These are phyloP conservation scores for Glebionis coronaria DNA, from an alignment of 129 eudicot species.

Conservation along the genomic window DNA sequence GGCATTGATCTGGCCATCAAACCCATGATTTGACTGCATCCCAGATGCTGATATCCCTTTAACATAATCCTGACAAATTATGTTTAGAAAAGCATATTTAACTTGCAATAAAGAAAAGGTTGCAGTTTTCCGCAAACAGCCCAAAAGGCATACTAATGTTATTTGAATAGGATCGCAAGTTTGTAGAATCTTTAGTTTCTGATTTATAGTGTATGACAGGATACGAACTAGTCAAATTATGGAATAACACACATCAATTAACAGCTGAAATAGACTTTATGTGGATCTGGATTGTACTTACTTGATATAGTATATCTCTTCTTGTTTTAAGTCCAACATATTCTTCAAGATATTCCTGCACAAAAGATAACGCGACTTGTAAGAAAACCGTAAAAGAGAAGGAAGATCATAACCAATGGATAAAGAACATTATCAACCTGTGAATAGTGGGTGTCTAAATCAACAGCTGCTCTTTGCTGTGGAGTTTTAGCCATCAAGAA, in stretches of 20 bases:
- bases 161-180: too few relatives aligned
- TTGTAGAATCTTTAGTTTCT: too few relatives aligned
- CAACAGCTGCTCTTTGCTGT: slow-evolving; percentile 95
- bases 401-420: too few relatives aligned
- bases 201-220: too few relatives aligned
- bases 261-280: too few relatives aligned
- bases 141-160: too few relatives aligned
- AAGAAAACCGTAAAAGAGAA: too few relatives aligned
- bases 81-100: background rate
- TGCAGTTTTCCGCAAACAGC: too few relatives aligned
- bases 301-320: slow-evolving; percentile 73
- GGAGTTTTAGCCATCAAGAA: slow-evolving; percentile 96
- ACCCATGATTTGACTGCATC: slow-evolving; percentile 85
- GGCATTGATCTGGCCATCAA: slow-evolving; percentile 93
- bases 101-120: too few relatives aligned
- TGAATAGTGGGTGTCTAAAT: slow-evolving; percentile 92
- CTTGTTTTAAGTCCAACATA: slow-evolving; percentile 59
- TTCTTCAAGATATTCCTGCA: slow-evolving; percentile 94
- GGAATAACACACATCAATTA: too few relatives aligned
- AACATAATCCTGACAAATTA: slow-evolving; percentile 71
- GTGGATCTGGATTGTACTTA: slow-evolving; percentile 29
- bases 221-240: too few relatives aligned
- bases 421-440: slow-evolving; percentile 34
- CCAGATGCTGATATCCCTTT: slow-evolving; percentile 85
- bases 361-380: too few relatives aligned